Evolutionary conservation across 1,139 yeast genomes (phyloP).

Genomic region (Kodamaea fungicola): DNA sequence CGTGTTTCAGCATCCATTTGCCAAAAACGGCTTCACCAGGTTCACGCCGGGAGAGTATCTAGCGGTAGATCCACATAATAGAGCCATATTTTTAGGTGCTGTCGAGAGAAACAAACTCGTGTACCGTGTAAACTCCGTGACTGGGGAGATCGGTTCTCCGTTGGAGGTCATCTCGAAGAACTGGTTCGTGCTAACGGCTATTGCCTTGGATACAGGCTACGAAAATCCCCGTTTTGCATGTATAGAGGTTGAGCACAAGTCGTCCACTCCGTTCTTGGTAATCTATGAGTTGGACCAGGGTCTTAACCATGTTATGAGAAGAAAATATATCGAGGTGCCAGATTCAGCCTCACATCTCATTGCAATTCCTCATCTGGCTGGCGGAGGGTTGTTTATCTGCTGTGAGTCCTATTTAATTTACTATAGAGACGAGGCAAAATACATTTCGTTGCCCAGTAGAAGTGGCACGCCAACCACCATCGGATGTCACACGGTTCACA

Average conservation of each 20-base stretch:
- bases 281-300: slow-evolving; percentile 87
- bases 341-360: slow-evolving; percentile 28
- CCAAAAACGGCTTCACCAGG: slow-evolving; percentile 73
- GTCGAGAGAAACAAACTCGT: slow-evolving; percentile 70
- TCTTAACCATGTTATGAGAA: slow-evolving; percentile 64
- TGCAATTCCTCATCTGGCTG: slow-evolving; percentile 32
- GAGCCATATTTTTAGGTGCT: slow-evolving; percentile 71
- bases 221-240: slow-evolving; percentile 85
- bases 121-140: slow-evolving; percentile 43
- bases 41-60: slow-evolving; percentile 74
- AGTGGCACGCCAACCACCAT: slow-evolving; percentile 33
- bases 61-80: slow-evolving; percentile 67
- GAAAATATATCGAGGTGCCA: slow-evolving; percentile 32
- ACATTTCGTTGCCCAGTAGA: slow-evolving; percentile 47
- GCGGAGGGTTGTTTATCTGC: slow-evolving; percentile 38
- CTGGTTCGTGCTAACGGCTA: slow-evolving; percentile 50
- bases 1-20: slow-evolving; percentile 61
- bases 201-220: slow-evolving; percentile 69
- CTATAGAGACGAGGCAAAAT: slow-evolving; percentile 2
- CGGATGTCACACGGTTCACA: slow-evolving; percentile 61
- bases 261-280: slow-evolving; percentile 34
- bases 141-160: slow-evolving; percentile 63
- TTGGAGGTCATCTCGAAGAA: slow-evolving; percentile 59
- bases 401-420: slow-evolving; percentile 16
- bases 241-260: slow-evolving; percentile 59